Conservation (phyloP, 2,329 filamentous ascomycete species). For the Aspergillus felis region DNA sequence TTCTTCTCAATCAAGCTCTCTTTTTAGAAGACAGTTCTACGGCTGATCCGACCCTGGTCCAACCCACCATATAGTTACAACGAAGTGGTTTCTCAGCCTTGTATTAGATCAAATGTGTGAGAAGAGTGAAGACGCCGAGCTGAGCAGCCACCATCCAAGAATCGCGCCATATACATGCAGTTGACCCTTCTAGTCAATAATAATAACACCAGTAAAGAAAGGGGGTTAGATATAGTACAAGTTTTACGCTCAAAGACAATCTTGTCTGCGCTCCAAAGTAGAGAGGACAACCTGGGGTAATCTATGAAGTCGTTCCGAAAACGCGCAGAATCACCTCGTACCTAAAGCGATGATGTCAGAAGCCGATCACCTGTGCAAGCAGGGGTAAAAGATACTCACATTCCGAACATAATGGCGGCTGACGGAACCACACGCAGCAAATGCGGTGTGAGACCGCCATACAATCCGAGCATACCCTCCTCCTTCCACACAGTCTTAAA, state of each 20-base stretch:
- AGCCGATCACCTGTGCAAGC: slow-evolving; percentile 12
- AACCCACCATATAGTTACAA: not conserved
- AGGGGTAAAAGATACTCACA: slow-evolving; percentile 48
- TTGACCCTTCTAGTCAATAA: not conserved
- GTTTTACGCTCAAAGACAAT: not conserved
- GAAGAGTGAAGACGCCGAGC: slow-evolving; percentile 1
- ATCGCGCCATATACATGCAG: not conserved
- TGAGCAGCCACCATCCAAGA: not conserved
- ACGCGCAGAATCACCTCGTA: slow-evolving; percentile 34
- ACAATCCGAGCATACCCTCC: slow-evolving; percentile 79
- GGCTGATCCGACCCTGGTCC: not conserved
- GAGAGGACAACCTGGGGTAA: not conserved
- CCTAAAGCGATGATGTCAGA: slow-evolving; percentile 30
- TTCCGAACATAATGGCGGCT: slow-evolving; percentile 94
- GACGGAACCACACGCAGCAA: slow-evolving; percentile 87
- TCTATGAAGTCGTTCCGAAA: slow-evolving; percentile 32
- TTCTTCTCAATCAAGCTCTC: not conserved
- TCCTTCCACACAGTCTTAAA: slow-evolving; percentile 84
- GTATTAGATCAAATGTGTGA: not conserved
- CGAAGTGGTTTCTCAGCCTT: not conserved
- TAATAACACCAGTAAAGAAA: not conserved
- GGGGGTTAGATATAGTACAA: slow-evolving; percentile 2
- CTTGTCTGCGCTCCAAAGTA: not conserved
- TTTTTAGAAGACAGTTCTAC: not conserved
- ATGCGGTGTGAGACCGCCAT: slow-evolving; percentile 88